Evolutionary conservation across 192 early-diverging fungal species (phyloP).

Genomic region (Coemansia sp.): DNA sequence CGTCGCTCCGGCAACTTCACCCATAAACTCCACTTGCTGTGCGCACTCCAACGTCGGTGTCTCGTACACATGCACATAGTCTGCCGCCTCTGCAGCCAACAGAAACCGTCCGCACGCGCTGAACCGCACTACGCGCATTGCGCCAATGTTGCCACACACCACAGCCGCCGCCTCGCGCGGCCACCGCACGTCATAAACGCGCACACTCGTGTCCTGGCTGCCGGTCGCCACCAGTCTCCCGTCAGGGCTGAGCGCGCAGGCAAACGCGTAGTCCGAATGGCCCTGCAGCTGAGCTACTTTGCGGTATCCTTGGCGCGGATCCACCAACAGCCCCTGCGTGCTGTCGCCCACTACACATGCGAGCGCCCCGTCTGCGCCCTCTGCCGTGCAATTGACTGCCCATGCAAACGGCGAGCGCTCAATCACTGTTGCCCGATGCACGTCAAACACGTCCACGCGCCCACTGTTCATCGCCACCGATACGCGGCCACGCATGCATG

Average conservation of each 20-base stretch:
- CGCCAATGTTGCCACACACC: constrained; percentile 40
- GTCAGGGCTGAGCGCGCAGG: constrained; percentile 47
- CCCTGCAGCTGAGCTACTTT: constrained; percentile 26
- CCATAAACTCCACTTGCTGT: constrained; percentile 52
- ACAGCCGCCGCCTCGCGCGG: constrained; percentile 22
- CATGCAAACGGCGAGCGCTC: constrained; percentile 20
- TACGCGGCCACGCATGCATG: constrained; percentile 8
- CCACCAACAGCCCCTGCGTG: constrained; percentile 25
- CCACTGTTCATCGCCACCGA: constrained; percentile 39
- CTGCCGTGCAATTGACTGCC: constrained; percentile 48
- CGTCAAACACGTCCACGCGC: constrained; percentile 19
- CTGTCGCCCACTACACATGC: constrained; percentile 52
- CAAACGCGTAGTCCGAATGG: constrained; percentile 48
- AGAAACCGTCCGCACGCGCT: constrained; percentile 42
- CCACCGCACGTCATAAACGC: constrained; percentile 52
- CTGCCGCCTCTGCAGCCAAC: constrained; percentile 47
- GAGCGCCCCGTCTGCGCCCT: constrained; percentile 18
- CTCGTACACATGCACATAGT: constrained; percentile 53
- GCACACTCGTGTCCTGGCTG: constrained; percentile 50
- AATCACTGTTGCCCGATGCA: not conserved
- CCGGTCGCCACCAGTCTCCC: constrained; percentile 48
- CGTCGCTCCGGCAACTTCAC: constrained; percentile 43
- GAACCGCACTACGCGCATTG: constrained; percentile 46
- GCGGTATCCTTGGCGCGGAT: constrained; percentile 17
- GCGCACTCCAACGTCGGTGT: constrained; percentile 10